Conservation (phyloP, 257 asterid species). For the Perilla frutescens region DNA sequence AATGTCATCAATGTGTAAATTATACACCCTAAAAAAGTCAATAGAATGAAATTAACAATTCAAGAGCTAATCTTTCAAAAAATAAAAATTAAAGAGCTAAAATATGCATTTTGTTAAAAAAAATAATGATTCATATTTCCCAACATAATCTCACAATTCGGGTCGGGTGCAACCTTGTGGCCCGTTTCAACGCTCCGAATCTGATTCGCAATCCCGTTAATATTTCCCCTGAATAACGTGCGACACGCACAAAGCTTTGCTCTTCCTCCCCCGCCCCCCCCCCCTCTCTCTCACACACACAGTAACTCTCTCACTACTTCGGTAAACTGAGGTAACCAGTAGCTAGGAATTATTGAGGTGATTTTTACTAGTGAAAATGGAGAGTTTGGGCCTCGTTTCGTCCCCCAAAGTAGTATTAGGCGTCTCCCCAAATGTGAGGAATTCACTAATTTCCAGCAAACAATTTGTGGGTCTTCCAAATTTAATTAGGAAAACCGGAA, state of each 20-base stretch:
- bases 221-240: constrained; percentile 15
- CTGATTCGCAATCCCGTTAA: constrained; percentile 8
- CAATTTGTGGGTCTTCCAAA: constrained; percentile 63
- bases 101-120: not conserved
- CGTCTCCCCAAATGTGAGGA: constrained; percentile 54
- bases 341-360: constrained; percentile 9
- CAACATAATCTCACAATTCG: not conserved
- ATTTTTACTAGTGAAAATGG: constrained; percentile 48
- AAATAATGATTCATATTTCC: not conserved
- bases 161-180: too few relatives aligned
- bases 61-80: too few relatives aligned
- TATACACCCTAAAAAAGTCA: too few relatives aligned
- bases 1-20: too few relatives aligned
- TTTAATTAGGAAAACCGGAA: constrained; percentile 47
- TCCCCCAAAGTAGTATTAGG: constrained; percentile 76
- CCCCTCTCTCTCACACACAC: not conserved
- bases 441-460: constrained; percentile 49
- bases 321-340: constrained; percentile 15
- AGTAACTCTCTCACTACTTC: not conserved
- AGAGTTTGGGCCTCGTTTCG: constrained; percentile 64
- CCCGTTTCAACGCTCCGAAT: not conserved
- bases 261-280: not conserved
- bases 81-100: too few relatives aligned
- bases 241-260: constrained; percentile 2
- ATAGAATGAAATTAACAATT: too few relatives aligned